phyloP scores from a whole-genome alignment of 2,329 filamentous ascomycete genomes.

The Fusarium pininemorale region DNA sequence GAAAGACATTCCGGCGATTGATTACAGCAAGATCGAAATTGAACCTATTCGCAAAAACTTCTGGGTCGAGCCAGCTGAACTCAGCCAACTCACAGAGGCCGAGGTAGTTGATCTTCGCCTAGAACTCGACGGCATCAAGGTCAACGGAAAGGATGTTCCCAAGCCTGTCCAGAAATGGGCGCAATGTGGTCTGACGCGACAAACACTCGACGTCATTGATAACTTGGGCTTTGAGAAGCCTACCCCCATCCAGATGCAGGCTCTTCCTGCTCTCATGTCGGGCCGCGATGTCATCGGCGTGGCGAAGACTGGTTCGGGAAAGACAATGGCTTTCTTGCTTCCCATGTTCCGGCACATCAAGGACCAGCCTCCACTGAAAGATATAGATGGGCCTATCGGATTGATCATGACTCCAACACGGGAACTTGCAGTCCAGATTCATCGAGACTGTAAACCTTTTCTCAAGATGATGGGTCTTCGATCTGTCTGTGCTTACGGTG shows the following conservation, averaged over 20 bases:
- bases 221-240: slow-evolving; percentile 86
- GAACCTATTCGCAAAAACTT: slow-evolving; percentile 92
- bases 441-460: slow-evolving; percentile 94
- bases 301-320: slow-evolving; percentile 96
- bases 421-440: slow-evolving; percentile 93
- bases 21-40: slow-evolving; percentile 88
- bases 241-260: slow-evolving; percentile 94
- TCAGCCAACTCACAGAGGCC: slow-evolving; percentile 83
- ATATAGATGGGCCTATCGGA: slow-evolving; percentile 86
- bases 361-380: slow-evolving; percentile 84
- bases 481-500: slow-evolving; percentile 92
- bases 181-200: slow-evolving; percentile 88
- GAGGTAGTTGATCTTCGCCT: slow-evolving; percentile 83
- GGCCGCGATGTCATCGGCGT: slow-evolving; percentile 95
- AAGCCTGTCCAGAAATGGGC: slow-evolving; percentile 97
- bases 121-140: slow-evolving; percentile 95
- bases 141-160: slow-evolving; percentile 85
- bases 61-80: slow-evolving; percentile 88
- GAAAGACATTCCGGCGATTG: slow-evolving; percentile 89
- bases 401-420: slow-evolving; percentile 94
- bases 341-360: slow-evolving; percentile 99
- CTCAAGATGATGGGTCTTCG: slow-evolving; percentile 85
- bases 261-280: slow-evolving; percentile 94
- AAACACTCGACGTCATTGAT: slow-evolving; percentile 86
- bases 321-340: slow-evolving; percentile 93